phyloP scores from a whole-genome alignment of 495 filamentous ascomycete species.

The Penicillium coffeae region DNA sequence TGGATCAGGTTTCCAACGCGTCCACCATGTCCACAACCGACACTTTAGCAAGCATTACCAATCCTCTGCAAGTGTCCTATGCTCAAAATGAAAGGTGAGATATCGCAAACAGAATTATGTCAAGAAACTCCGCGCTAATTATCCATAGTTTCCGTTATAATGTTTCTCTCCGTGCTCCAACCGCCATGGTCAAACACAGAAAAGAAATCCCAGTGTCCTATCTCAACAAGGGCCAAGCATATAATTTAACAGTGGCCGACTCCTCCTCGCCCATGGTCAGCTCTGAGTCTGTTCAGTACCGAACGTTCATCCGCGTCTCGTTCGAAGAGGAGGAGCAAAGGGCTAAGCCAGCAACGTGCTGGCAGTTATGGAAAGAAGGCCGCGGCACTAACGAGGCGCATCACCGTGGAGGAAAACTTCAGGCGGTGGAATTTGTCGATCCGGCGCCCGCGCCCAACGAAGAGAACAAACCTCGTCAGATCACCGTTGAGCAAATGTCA shows the following conservation, averaged over 20 bases:
- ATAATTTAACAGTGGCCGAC: conserved; percentile 74
- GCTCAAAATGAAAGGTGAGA: conserved; percentile 50
- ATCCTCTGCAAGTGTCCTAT: conserved; percentile 16
- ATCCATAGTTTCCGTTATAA: conserved; percentile 93
- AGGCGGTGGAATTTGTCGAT: conserved; percentile 89
- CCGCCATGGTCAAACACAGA: conserved; percentile 82
- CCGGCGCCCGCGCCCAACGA: conserved; percentile 59
- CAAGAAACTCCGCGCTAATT: no score
- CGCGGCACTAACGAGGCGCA: conserved; percentile 86
- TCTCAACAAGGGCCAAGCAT: conserved; percentile 94
- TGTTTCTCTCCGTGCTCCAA: conserved; percentile 87
- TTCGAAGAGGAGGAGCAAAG: conserved; percentile 92
- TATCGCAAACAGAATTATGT: no score
- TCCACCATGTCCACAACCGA: conserved; percentile 28
- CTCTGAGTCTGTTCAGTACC: conserved; percentile 56
- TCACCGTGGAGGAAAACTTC: conserved; percentile 77
- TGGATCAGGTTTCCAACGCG: conserved; percentile 18
- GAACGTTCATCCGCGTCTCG: conserved; percentile 82
- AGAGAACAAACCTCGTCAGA: conserved; percentile 62
- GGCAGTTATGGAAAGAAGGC: conserved; percentile 95
- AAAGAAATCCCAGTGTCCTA: conserved; percentile 92
- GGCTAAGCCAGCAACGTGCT: conserved; percentile 72
- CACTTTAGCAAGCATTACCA: conserved; percentile 11
- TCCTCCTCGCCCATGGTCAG: conserved; percentile 42
- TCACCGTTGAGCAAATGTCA: conserved; percentile 75